Evolutionary conservation across 805 yeast genomes (phyloP).

Genomic region (Yamadazyma kitorensis): DNA sequence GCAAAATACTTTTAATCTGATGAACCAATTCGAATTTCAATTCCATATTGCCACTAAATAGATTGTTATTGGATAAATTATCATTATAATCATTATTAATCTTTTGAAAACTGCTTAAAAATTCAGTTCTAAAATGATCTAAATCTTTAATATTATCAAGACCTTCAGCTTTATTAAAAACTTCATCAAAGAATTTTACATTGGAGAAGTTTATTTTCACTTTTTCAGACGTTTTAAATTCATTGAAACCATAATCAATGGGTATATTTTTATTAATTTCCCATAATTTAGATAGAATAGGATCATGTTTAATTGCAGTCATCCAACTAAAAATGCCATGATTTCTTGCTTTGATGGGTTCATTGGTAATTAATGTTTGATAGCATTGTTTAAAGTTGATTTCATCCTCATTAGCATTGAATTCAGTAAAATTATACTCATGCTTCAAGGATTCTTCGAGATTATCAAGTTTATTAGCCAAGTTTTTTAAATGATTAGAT

Average conservation of each 20-base stretch:
- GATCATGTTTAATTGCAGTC: slow-evolving; percentile 3
- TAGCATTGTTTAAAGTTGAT: background rate
- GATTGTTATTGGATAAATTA: too few relatives aligned
- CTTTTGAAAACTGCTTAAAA: too few relatives aligned
- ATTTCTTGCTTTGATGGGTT: background rate
- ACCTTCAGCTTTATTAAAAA: too few relatives aligned
- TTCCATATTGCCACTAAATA: too few relatives aligned
- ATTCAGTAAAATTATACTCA: background rate
- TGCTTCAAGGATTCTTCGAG: slow-evolving; percentile 1
- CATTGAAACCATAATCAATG: too few relatives aligned
- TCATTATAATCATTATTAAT: too few relatives aligned
- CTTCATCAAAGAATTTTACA: too few relatives aligned
- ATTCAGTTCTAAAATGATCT: too few relatives aligned
- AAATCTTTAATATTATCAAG: too few relatives aligned
- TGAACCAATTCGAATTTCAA: slow-evolving; percentile 38
- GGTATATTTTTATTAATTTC: too few relatives aligned
- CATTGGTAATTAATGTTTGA: background rate
- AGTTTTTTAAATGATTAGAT: background rate
- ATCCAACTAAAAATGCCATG: slow-evolving; percentile 3
- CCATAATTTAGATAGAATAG: slow-evolving; percentile 4
- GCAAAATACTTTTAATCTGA: slow-evolving; percentile 43
- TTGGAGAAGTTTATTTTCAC: too few relatives aligned
- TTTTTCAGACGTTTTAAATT: slow-evolving; percentile 1
- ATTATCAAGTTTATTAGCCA: background rate
- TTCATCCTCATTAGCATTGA: slow-evolving; percentile 4